Evolutionary conservation across 305 asterid species (phyloP), one percentile per base, ranked within the genome.

Genomic region (Fraxinus velutina): DNA sequence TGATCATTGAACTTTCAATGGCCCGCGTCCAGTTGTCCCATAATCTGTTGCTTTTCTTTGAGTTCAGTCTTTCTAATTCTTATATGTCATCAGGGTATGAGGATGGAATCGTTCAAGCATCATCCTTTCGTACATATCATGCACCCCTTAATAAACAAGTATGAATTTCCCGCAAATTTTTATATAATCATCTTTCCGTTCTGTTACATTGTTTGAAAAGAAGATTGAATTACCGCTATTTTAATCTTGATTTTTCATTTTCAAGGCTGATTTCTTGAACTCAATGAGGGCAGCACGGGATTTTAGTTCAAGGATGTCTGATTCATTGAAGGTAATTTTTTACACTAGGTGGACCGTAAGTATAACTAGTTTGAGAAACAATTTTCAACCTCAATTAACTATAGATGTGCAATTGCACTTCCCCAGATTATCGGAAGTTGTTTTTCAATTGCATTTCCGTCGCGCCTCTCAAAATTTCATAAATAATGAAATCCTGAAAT

Each of bases 271-370:
- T 86, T 93, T 80, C 82, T 97, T 95, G 84, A 89, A 95, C 88
- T 93, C 99, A 17, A 93, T 95, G 99, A 90, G 90, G 86, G 99
- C 98, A 80, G 98, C 98, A 17, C 92, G 97, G 39, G 97, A 93
- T 74, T 95, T 95, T 81, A 94, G 97, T 86, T 86, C 93, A 19
- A 92, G 89, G 84, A 85, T 93, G 88, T 93, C 99, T 70, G 88
- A 87, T 80, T 89, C 97, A 75, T 86, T 95, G 81, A 86, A 92
- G 97, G 99, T 93, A 88, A 55, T 81, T 64, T 74, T 74, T n/a
- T 21, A 22, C 73, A 75, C 10, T 32, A 21, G 34, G 68, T 76
- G 30, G 22, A 50, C 17, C 10, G 68, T 1, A 30, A 1, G 10
- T 7, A 29, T 64, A 70, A 29, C 29, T 72, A 78, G 34, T 76